A percentile compares a stretch with the other conserved stretches of the same genome.
Evolutionary conservation across 2,329 filamentous ascomycete genomes (phyloP).

Genomic region (Cryphonectria naterciae): DNA sequence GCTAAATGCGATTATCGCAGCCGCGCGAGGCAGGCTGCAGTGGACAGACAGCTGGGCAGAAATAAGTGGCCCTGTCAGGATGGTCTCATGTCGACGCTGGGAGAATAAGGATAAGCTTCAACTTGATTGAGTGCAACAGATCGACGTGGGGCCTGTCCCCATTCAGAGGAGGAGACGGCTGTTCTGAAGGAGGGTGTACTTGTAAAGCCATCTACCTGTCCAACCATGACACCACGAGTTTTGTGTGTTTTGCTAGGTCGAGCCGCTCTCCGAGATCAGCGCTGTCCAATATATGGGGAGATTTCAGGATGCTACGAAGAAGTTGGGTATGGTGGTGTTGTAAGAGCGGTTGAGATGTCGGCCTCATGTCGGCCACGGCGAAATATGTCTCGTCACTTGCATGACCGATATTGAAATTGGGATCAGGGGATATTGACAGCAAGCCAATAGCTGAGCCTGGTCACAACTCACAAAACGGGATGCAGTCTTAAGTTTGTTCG

Average conservation of each 20-base stretch:
- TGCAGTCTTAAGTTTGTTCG: neutral
- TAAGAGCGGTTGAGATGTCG: neutral
- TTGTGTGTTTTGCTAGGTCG: neutral
- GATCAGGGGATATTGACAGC: neutral
- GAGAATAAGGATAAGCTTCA: neutral
- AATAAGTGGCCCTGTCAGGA: neutral
- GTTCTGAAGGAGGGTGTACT: neutral
- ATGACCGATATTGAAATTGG: neutral
- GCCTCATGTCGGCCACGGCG: slow-evolving; percentile 9
- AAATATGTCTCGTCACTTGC: neutral
- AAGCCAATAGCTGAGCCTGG: neutral
- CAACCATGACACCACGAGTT: neutral
- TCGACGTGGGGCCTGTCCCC: neutral
- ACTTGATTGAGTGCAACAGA: neutral
- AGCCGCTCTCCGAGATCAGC: slow-evolving; percentile 6
- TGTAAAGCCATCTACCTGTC: neutral
- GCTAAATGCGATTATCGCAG: slow-evolving; percentile 20
- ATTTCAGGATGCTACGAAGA: neutral
- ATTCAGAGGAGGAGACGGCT: neutral
- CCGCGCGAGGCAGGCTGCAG: neutral
- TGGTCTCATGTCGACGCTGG: neutral
- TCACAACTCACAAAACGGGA: neutral
- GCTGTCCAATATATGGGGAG: neutral
- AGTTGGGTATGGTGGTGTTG: neutral
- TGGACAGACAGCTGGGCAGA: neutral